Conservation (phyloP, 257 asterid species). For the Solanum corneliomulleri region DNA sequence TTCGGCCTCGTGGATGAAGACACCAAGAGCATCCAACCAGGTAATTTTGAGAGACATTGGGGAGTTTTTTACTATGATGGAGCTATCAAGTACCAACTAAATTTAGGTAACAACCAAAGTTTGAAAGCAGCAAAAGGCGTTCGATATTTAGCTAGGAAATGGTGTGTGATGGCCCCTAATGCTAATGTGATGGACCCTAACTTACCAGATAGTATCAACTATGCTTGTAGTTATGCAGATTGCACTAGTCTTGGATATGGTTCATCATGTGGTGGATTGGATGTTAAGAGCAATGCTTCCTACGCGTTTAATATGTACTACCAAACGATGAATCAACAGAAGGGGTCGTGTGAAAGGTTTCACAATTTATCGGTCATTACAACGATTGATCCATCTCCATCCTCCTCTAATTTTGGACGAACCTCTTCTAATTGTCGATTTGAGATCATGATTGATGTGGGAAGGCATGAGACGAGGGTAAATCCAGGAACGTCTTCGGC, state of each 20-base stretch:
- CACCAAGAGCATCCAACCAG: slow-evolving; percentile 57
- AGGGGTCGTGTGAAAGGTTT: slow-evolving; percentile 68
- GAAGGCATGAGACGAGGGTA: slow-evolving; percentile 22
- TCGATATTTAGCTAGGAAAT: slow-evolving; percentile 45
- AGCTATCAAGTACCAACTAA: slow-evolving; percentile 47
- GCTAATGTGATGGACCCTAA: slow-evolving; percentile 45
- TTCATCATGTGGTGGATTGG: slow-evolving; percentile 58
- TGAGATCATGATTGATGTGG: slow-evolving; percentile 66
- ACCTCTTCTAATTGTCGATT: slow-evolving; percentile 33
- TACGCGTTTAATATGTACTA: slow-evolving; percentile 77
- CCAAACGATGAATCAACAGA: slow-evolving; percentile 63
- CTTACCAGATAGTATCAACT: slow-evolving; percentile 21
- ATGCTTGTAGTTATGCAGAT: slow-evolving; percentile 71
- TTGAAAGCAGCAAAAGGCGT: slow-evolving; percentile 82
- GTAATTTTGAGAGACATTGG: slow-evolving; percentile 91
- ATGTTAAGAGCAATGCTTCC: slow-evolving; percentile 51
- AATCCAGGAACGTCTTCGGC: slow-evolving; percentile 40
- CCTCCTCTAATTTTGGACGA: slow-evolving; percentile 12
- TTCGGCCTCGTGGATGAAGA: slow-evolving; percentile 72
- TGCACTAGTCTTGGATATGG: slow-evolving; percentile 92
- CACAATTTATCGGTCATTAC: slow-evolving; percentile 42
- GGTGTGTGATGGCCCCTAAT: slow-evolving; percentile 77
- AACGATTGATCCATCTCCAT: slow-evolving; percentile 55
- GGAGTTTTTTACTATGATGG: slow-evolving; percentile 78
- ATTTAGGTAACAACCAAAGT: slow-evolving; percentile 37